Base-by-base conservation (phyloP, 2,329 filamentous ascomycete genomes). In the Scedosporium apiospermum region DNA sequence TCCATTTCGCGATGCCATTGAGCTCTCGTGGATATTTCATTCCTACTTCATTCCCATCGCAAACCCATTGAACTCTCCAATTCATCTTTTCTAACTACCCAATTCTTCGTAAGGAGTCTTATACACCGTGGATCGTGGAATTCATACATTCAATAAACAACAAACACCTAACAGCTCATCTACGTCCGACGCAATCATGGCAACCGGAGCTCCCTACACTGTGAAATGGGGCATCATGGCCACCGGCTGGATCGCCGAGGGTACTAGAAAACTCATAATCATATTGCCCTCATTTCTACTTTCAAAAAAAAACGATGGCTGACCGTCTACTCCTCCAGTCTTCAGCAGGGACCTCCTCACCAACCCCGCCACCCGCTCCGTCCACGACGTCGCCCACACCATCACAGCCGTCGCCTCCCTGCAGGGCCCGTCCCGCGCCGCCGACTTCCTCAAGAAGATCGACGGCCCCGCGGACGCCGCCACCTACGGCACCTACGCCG, bases 381-480 rank as follows among this genome's bases (percentile, higher is more conserved):
- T 89, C 61, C 77, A 79, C 64, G 89, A 96, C 68, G 80, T 96
- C 65, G 82, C 83, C 63, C 92, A 96, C 76, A 84, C 86, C 68
- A 82, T 96, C 58, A 84, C 88, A 21, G 92, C 91, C 23, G 91
- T 89, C 5, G 89, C 91, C 23, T 95, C 91, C 1, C 95, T 91
- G 4, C 86, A 83, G 49, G 91, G 89, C 57, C 80, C 82, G 65
- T 79, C 84, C 55, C 85, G 87, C 61, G 91, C 91, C 1, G 79
- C 83, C 64, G 78, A 85, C 59, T 96, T 96, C 76, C 82, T 96
- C 71, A 78, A 84, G 65, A 84, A 87, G 65, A 83, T 88, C 44
- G 83, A 87, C 64, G 86, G 88, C n/a, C 87, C 89, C 3, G 76
- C 82, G 18, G 80, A 84, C 6, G 88, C 88, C 63, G 84, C 84